Evolutionary conservation across 1,139 yeast species (phyloP), one percentile per base, ranked within the genome.

Genomic region (Candida glucosophila): DNA sequence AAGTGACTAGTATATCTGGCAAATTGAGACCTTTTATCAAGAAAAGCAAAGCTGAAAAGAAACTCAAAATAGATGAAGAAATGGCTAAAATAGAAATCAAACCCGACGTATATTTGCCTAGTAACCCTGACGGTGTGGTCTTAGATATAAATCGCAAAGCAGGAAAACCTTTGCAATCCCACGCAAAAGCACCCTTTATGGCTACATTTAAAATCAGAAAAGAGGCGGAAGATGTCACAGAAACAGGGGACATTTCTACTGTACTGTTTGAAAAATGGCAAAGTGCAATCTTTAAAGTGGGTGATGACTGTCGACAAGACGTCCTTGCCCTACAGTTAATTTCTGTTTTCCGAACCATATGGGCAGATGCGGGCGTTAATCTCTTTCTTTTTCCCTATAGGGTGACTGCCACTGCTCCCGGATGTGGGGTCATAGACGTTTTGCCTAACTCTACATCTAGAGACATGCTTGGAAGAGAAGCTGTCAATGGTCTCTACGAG

Each of bases 301-400:
- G 99, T 33, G 99, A 92, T 56, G 99, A 92, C 55, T 88, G 97
- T 63, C 73, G 99, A 41, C 99, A 92, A 54, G 99, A 92, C 58
- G 90, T 92, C 27, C 67, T 92, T 39, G 97, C 96, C 0, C 61
- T 92, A 34, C 99, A 92, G 49, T 64, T 92, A 44, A 81, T 92
- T 36, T 79, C 96, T 4, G 77, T 90, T 18, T 92, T 92, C 65
- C 70, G 95, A 42, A 77, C 92, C 26, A 83, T 92, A 32, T 92
- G 95, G 92, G 72, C 75, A 37, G 69, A 72, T 37, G 76, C 85
- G 8, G 97, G 97, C 1, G 63, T 92, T 34, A 97, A 90, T 49
- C 68, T 90, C 25, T 92, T 70, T 52, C 94, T 90, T 17, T 92
- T 73, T 57, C 98, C 99, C 1, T 72, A 92, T 54, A 65, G 97